Percentiles rank a stretch among this genome's conserved stretches.
phyloP scores from a whole-genome alignment of 371 early-diverging fungal genomes.

The Lichtheimia ornata region DNA sequence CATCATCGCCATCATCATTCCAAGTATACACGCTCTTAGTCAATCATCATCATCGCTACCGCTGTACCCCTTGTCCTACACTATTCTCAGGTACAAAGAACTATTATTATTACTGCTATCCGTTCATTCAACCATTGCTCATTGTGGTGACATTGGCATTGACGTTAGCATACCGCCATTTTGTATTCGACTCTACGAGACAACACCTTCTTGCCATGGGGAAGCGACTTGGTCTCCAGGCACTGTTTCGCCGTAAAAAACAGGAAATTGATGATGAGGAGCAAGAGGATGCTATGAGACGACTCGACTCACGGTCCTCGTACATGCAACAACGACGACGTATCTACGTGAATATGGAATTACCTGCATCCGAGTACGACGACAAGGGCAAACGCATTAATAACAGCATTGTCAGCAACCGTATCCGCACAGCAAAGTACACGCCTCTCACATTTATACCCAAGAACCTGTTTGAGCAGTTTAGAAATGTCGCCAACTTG shows the following conservation, averaged over 20 bases:
- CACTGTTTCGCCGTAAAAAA: conserved; percentile 11
- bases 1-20: no score
- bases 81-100: no score
- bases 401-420: conserved; percentile 52
- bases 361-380: conserved; percentile 30
- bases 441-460: conserved; percentile 88
- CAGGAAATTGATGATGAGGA: conserved; percentile 12
- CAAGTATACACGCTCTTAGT: no score
- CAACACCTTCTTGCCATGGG: not conserved
- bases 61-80: no score
- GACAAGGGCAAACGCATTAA: conserved; percentile 22
- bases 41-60: no score
- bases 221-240: conserved; percentile 10
- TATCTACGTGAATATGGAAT: conserved; percentile 44
- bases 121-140: no score
- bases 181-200: no score
- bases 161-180: no score
- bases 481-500: conserved; percentile 88
- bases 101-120: no score
- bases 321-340: conserved; percentile 42
- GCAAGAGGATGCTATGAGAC: conserved; percentile 20
- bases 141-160: no score
- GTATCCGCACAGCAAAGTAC: conserved; percentile 83
- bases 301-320: conserved; percentile 43
- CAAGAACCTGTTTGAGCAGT: conserved; percentile 90